Evolutionary conservation across 805 yeast genomes (phyloP), one percentile per base, ranked within the genome.

Genomic region (Saccharomycopsis capsularis): DNA sequence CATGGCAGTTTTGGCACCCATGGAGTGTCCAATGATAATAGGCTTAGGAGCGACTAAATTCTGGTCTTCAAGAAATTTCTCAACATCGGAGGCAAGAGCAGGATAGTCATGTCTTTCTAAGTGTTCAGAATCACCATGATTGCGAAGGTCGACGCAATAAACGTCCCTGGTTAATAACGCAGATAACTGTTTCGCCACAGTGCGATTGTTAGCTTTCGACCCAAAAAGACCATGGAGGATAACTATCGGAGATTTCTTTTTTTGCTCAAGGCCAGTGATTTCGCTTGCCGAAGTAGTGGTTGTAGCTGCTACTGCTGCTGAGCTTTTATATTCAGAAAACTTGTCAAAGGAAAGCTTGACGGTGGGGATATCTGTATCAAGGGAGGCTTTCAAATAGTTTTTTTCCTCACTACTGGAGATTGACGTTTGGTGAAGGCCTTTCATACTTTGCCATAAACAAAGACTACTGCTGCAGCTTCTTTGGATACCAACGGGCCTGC

Each of bases 1-100:
- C 97, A 91, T 90, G 4, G 83, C 96, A 0, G 91, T 76, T 60
- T 91, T 90, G 3, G 95, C 99, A 4, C 99, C 99, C 93, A 86
- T 83, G 0, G 91, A 83, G 61, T 85, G 93, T 0, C 95, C 95
- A 16, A 85, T 67, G 18, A 85, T 51, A n/a, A 85, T 76, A 0
- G 86, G 83, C 44, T 74, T 71, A 11, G 15, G 2, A 29, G 29
- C 47, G 22, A 61, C 56, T 40, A 72, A 56, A 2, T 63, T 56
- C 6, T 73, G 69, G 2, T 75, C 76, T 1, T 60, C 58, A 9
- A 90, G 74, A 60, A 89, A 91, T 18, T 66, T 58, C 56, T 81
- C 88, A n/a, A 91, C 88, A 62, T 91, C 99, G 0, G 85, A 81
- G 0, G 96, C 83, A 68, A 91, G 69, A 1, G 90, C 69, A 1